Percentiles rank a stretch among this genome's conserved stretches.
Evolutionary conservation across 805 yeast species (phyloP).

Genomic region (Candida endomychidarum): DNA sequence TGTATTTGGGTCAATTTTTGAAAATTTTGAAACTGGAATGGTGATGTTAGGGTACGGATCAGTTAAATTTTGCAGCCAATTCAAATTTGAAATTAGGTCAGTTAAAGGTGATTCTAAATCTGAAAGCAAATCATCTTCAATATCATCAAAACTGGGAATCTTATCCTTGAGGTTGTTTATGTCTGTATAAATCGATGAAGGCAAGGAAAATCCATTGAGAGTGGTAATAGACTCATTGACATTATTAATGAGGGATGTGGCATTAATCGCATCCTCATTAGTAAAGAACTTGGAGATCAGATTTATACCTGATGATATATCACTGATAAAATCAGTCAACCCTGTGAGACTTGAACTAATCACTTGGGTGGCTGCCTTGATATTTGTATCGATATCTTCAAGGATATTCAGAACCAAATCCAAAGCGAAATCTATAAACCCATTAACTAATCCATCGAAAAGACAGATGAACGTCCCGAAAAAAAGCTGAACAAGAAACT

Average conservation of each 20-base stretch:
- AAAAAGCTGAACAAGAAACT: constrained; percentile 68
- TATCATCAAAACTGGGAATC: constrained; percentile 65
- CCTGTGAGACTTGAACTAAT: constrained; percentile 13
- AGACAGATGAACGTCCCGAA: constrained; percentile 89
- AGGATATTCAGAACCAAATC: constrained; percentile 71
- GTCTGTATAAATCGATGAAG: constrained; percentile 58
- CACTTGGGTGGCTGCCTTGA: constrained; percentile 36
- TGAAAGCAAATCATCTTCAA: constrained; percentile 56
- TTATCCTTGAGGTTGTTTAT: constrained; percentile 48
- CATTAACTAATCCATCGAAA: constrained; percentile 68
- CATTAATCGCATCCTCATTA: constrained; percentile 29
- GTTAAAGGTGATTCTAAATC: constrained; percentile 56
- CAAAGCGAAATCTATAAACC: constrained; percentile 69
- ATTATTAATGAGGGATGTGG: constrained; percentile 36
- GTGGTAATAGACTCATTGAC: constrained; percentile 60
- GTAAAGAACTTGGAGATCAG: constrained; percentile 44
- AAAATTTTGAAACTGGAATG: not conserved
- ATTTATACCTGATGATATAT: constrained; percentile 13
- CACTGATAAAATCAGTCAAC: constrained; percentile 4
- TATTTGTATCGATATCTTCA: constrained; percentile 52
- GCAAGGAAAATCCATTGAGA: constrained; percentile 60
- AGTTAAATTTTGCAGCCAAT: not conserved
- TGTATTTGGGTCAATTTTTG: not conserved
- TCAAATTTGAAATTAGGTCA: constrained; percentile 1
- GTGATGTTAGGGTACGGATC: constrained; percentile 1